A percentile compares a stretch with the other conserved stretches of the same genome.
These are phyloP conservation scores for Diplodia scrobiculata DNA, from an alignment of 2,329 filamentous ascomycete genomes.

Conservation along the genomic window DNA sequence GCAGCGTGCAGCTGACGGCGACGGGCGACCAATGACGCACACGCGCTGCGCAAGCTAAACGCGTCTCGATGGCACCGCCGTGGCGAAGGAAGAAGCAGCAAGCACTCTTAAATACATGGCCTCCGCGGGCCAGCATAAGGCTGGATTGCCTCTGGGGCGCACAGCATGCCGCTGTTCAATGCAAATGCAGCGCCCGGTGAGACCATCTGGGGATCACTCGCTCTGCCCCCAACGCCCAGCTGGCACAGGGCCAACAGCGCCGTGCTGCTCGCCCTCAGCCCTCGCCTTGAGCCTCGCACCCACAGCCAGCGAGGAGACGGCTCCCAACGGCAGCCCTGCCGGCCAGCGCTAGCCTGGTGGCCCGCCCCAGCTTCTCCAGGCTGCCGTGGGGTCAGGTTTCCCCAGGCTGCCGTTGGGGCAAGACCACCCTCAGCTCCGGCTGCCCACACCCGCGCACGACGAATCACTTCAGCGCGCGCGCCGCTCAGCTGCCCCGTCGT, in stretches of 20 bases:
- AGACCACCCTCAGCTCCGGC: constrained; percentile 10
- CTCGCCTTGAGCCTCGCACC: neutral
- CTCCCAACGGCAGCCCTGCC: neutral
- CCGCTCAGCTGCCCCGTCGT: constrained; percentile 22
- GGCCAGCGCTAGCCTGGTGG: neutral
- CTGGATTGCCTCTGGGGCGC: constrained; percentile 4
- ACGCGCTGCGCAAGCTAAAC: neutral
- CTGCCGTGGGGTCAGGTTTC: neutral
- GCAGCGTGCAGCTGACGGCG: neutral
- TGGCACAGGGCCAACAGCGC: neutral
- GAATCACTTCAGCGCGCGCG: constrained; percentile 3
- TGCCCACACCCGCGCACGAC: neutral
- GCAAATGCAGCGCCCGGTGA: constrained; percentile 10
- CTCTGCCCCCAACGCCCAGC: neutral
- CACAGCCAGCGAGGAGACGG: too few species aligned
- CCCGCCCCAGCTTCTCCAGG: neutral
- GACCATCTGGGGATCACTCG: constrained; percentile 11
- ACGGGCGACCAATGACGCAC: constrained; percentile 20
- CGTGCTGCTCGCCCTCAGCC: neutral
- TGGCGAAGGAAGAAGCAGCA: constrained; percentile 15
- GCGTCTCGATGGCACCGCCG: neutral
- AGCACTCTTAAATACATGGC: constrained; percentile 3
- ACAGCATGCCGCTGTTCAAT: constrained; percentile 7
- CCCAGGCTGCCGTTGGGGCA: neutral
- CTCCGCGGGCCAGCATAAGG: constrained; percentile 2